Base-by-base conservation (phyloP, 1,284 basidiomycete species). In the Abortiporus biennis region DNA sequence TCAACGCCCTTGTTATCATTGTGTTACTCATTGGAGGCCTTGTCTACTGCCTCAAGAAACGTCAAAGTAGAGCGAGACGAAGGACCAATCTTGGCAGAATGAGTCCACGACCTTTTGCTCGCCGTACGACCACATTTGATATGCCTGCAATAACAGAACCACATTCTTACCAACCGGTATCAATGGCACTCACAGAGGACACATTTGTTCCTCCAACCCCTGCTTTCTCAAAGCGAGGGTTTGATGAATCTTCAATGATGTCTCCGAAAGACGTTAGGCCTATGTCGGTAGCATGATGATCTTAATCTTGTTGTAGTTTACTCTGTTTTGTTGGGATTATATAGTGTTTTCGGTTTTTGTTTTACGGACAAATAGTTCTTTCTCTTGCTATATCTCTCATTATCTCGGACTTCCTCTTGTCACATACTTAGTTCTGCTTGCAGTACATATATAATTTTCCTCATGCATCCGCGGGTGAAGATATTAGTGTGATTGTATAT, bases 111-210 rank as follows among this genome's bases (percentile, higher is more conserved):
- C 74, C 69, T 29, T 54, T 68, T 48, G 29, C 17, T 4, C 54
- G 54, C 39, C 48, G 54, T 36, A 45, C 51, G 38, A 51, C 56
- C 17, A 47, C 55, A 15, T 57, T 52, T 43, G 46, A 47, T 16
- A 40, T 51, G 36, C 44, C 24, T 30, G 6, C 51, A 20, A 20
- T 44, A 33, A 24, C 44, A 9, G 42, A 33, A 16, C 42, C 34
- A 20, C 78, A 79, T 48, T 55, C 61, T 22, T 85, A 85, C 55
- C 67, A 84, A 53, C 80, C 81, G 4, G 81, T 86, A 31, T 85
- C 83, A 25, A 80, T 85, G 80, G 83, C 83, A 21, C 57, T 85
- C 48, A 80, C 78, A 17, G 84, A 86, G 41, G 82, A 85, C 54
- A 81, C 80, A 3, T 82, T 84, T 54, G 69, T 74, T 6, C 78